phyloP scores from a whole-genome alignment of 139 green algal genomes.

The Chlamydomonas sp. region DNA sequence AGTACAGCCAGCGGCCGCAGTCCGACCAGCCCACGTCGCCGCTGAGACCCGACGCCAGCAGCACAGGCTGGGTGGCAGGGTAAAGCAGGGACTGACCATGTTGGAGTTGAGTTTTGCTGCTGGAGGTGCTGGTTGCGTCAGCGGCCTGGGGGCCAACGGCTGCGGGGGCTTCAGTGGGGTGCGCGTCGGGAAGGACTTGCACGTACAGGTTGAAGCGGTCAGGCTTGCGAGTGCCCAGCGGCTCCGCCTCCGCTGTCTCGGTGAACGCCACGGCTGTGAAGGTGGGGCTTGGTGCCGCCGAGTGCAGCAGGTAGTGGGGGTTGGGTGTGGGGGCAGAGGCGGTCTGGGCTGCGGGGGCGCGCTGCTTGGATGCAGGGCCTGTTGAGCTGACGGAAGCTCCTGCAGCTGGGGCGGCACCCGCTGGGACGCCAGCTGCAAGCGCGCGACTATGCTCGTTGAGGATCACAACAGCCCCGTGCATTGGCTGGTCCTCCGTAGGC shows the following conservation, averaged over 20 bases:
- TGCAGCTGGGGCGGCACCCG: no score
- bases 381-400: no score
- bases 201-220: conserved; percentile 14
- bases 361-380: neutral
- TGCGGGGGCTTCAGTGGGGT: neutral
- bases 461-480: no score
- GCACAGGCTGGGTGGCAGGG: no score
- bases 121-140: neutral
- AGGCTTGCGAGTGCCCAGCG: neutral
- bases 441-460: no score
- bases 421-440: no score
- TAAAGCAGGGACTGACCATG: no score
- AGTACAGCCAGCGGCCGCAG: conserved; percentile 4
- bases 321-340: neutral
- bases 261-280: conserved; percentile 21
- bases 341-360: neutral
- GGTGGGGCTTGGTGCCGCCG: conserved; percentile 28
- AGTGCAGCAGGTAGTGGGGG: conserved; percentile 1
- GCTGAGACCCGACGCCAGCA: neutral
- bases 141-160: neutral
- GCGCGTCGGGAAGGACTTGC: neutral
- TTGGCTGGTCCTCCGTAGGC: no score
- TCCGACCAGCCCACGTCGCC: conserved; percentile 9
- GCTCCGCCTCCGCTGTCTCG: neutral
- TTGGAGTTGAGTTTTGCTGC: no score